Base-by-base conservation (phyloP, 73 alveolate species). In the Paramecium primaurelia region DNA sequence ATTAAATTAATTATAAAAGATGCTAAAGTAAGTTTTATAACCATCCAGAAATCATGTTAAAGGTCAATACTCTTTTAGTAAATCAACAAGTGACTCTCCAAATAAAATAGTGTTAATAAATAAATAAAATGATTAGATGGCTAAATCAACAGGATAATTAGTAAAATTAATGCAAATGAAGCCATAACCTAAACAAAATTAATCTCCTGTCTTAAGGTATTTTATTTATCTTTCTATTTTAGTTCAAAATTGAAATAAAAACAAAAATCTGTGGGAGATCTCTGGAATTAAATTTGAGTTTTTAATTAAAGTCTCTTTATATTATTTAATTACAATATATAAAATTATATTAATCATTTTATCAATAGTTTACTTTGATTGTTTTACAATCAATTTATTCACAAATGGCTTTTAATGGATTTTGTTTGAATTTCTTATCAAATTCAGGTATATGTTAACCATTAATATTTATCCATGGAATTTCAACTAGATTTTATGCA, bases 61-160 rank as follows among this genome's bases (percentile, higher is more conserved):
- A 54, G 69, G 69, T 54, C 25, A 54, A 54, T n/a, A 54, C 32
- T 54, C 69, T 54, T 54, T 54, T 54, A 54, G 69, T 54, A 54
- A 54, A 54, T 54, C 69, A 16, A 54, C 69, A 54, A 54, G 69
- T 54, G 69, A 54, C 32, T 54, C 69, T 54, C 69, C 69, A 3
- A 54, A 54, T 54, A 54, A 54, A 54, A 54, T 54, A 54, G 20
- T 54, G 32, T 9, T 54, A 54, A 54, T 54, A 54, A 54, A 54
- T 54, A 54, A 54, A 54, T 18, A 54, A 8, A 54, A 54, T 18
- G 69, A 54, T 18, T 64, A 28, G 20, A 34, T n/a, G 49, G 84
- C 69, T n/a, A 54, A 64, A 28, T 64, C 84, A 54, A 18, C 69
- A 86, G 84, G 84, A 64, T 64, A 64, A 12, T 64, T 64, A 28